Conservation (phyloP, 805 yeast genomes). For the Brettanomyces custersianus region DNA sequence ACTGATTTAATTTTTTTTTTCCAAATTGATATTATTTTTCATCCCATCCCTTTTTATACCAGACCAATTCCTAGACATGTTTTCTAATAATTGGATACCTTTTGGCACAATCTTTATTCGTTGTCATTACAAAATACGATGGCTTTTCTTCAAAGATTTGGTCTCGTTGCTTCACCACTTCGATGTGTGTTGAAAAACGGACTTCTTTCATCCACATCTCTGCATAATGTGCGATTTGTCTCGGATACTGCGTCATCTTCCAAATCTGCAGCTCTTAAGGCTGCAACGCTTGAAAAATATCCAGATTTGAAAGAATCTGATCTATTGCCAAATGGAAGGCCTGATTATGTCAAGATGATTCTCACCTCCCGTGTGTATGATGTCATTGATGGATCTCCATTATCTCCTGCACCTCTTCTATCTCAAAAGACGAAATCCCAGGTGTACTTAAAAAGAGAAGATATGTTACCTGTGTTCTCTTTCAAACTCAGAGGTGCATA, state of each 20-base stretch:
- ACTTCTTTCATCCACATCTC: too few species aligned
- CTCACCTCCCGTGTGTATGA: constrained; percentile 92
- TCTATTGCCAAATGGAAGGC: constrained; percentile 51
- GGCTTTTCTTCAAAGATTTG: too few species aligned
- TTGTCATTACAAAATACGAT: too few species aligned
- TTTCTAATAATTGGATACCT: too few species aligned
- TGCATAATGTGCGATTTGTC: not conserved
- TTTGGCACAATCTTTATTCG: too few species aligned
- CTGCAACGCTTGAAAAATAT: constrained; percentile 19
- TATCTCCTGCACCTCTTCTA: constrained; percentile 64
- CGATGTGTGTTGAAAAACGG: too few species aligned
- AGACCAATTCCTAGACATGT: too few species aligned
- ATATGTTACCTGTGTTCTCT: constrained; percentile 87
- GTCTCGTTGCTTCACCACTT: too few species aligned
- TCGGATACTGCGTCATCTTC: not conserved
- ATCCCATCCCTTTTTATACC: too few species aligned
- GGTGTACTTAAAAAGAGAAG: constrained; percentile 82
- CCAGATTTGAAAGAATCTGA: constrained; percentile 45
- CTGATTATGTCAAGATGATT: constrained; percentile 90
- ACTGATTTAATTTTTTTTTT: too few species aligned
- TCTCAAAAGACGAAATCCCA: constrained; percentile 70
- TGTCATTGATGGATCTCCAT: constrained; percentile 85
- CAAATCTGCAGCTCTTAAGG: too few species aligned
- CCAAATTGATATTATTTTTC: too few species aligned
- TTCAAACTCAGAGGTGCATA: constrained; percentile 97